phyloP scores from a whole-genome alignment of 106 monocot genomes.

The Dioscorea zingiberensis region DNA sequence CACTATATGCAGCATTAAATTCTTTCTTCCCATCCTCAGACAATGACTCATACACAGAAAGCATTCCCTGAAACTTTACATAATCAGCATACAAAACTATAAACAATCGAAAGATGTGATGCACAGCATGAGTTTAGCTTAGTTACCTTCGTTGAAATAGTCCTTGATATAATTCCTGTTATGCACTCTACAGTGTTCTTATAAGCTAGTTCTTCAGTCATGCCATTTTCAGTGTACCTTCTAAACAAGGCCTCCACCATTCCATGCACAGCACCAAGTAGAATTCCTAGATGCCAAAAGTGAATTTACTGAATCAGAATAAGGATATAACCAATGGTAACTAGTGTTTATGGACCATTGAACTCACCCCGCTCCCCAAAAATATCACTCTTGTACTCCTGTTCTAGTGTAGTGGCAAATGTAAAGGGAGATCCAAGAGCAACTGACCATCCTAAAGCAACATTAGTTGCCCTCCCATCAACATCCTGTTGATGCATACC shows the following conservation, averaged over 20 bases:
- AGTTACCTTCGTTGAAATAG: slow-evolving; percentile 90
- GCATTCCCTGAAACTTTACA: slow-evolving; percentile 55
- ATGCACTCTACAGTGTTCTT: slow-evolving; percentile 83
- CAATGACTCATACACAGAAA: slow-evolving; percentile 63
- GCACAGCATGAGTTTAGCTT: not conserved
- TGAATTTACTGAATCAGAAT: not conserved
- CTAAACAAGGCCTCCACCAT: slow-evolving; percentile 74
- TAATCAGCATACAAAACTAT: not conserved
- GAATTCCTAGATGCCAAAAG: slow-evolving; percentile 37
- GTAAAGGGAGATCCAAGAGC: slow-evolving; percentile 91
- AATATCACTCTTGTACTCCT: slow-evolving; percentile 96
- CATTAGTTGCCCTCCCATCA: slow-evolving; percentile 83
- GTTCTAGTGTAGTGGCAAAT: slow-evolving; percentile 90
- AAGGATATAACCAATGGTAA: not conserved
- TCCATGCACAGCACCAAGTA: slow-evolving; percentile 89
- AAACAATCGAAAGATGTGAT: not conserved
- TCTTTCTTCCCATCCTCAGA: slow-evolving; percentile 72
- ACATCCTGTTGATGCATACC: slow-evolving; percentile 39
- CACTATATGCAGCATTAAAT: slow-evolving; percentile 70
- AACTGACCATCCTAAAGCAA: slow-evolving; percentile 91
- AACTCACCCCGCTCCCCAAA: slow-evolving; percentile 83
- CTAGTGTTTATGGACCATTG: not conserved
- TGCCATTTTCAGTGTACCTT: slow-evolving; percentile 74
- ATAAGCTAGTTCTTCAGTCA: slow-evolving; percentile 75
- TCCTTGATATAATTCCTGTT: slow-evolving; percentile 74